Evolutionary conservation across 805 yeast genomes (phyloP), one percentile per base, ranked within the genome.

Genomic region (Metschnikowia rubicola): DNA sequence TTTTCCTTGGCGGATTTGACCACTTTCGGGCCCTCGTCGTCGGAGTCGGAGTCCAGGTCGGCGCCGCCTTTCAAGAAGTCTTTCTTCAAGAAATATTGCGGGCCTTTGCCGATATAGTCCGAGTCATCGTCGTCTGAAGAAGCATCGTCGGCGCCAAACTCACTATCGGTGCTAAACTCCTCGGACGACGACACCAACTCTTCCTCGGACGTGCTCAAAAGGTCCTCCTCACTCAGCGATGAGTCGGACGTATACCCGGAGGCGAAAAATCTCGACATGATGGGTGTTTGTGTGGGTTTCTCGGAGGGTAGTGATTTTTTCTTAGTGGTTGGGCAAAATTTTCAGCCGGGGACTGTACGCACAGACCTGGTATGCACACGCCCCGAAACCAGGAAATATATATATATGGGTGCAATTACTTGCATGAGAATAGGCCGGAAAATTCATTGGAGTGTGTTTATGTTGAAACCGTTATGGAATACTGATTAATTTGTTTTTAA

Each of bases 1-100:
- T 92, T 94, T 55, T 91, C 98, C 71, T 86, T 88, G 44, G 97
- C 96, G 48, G 94, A 83, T 72, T 88, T 91, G 57, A 92, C 96
- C 36, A 90, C 89, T 57, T 84, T 86, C 65, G 82, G 85, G 61
- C 84, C 87, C 48, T 85, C 92, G 50, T 79, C 86, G 48, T 81
- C 88, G 44, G 66, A 63, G 46, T 76, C 81, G 44, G 70, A 61
- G 54, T 74, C 80, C 30, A 69, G 61, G 53, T 65, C 73, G 41
- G 62, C 63, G 37, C 56, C 53, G 46, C 67, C 74, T 57, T 77
- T 78, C 50, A 73, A 59, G 56, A 74, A 75, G 46, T 71, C 67
- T 51, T 70, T 74, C 64, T 79, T 79, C 57, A 80, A 69, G 63
- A 80, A 79, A 60, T 79, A 80, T 4, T 80, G 67, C 19, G 83